Conservation (phyloP, 2,329 filamentous ascomycete species). For the Colletotrichum sp. region DNA sequence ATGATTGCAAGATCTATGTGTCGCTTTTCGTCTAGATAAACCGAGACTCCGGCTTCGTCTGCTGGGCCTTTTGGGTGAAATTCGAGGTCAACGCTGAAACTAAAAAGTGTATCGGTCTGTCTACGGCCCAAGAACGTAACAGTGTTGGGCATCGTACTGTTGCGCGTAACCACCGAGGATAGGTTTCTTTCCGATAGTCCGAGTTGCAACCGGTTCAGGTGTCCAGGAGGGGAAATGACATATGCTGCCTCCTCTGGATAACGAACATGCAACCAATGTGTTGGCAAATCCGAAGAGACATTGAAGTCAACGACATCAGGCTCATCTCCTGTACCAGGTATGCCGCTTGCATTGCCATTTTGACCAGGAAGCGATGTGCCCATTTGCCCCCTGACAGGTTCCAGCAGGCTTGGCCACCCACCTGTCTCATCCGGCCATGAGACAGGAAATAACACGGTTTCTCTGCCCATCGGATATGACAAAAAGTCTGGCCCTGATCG, state of each 20-base stretch:
- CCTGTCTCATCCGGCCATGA: constrained; percentile 32
- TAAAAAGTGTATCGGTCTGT: neutral
- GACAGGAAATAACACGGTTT: constrained; percentile 50
- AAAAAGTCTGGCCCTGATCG: constrained; percentile 52
- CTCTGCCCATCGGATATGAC: constrained; percentile 57
- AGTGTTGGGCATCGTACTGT: neutral
- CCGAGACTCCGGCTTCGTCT: neutral
- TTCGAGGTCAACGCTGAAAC: neutral
- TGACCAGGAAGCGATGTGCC: neutral
- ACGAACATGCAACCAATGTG: neutral
- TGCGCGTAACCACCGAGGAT: neutral
- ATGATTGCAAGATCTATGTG: neutral
- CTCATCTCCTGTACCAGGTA: neutral
- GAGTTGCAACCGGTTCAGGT: neutral
- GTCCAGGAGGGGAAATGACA: neutral
- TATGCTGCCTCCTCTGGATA: neutral
- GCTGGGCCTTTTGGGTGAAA: neutral
- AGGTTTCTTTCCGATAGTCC: neutral
- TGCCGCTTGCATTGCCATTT: neutral
- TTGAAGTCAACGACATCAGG: neutral
- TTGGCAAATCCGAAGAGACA: neutral
- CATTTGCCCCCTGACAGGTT: neutral
- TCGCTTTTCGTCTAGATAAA: neutral
- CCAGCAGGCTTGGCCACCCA: constrained; percentile 37
- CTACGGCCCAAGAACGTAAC: neutral